A percentile compares a stretch with the other conserved stretches of the same genome.
phyloP scores from a whole-genome alignment of 73 alveolate genomes.

The Paraurostyla sp. region DNA sequence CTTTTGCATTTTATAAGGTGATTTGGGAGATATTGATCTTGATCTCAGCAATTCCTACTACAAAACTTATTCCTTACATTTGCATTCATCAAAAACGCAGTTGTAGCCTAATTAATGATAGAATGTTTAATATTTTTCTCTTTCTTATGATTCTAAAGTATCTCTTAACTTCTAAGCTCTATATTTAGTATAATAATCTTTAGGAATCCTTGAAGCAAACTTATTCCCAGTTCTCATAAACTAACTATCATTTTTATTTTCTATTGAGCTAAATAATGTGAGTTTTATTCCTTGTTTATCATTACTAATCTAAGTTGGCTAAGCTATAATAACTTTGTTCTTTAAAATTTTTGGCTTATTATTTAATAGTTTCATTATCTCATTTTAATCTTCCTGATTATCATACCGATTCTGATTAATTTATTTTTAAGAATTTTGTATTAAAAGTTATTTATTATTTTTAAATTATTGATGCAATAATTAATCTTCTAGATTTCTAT shows the following conservation, averaged over 20 bases:
- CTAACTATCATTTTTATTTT: neutral
- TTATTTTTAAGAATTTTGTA: neutral
- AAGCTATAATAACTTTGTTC: neutral
- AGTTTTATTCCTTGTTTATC: neutral
- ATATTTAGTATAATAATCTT: neutral
- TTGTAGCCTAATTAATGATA: slow-evolving; percentile 10
- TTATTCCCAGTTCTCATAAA: neutral
- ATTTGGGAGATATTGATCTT: neutral
- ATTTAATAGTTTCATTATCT: neutral
- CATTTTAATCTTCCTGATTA: neutral
- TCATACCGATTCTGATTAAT: neutral
- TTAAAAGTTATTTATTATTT: neutral
- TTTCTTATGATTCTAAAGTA: slow-evolving; percentile 18
- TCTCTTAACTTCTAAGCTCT: slow-evolving; percentile 29
- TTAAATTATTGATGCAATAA: neutral
- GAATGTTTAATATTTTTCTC: neutral
- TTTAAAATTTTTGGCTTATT: neutral
- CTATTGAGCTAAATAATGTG: slow-evolving; percentile 15
- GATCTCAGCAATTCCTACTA: neutral
- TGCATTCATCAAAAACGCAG: slow-evolving; percentile 15
- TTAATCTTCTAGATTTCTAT: too few species aligned
- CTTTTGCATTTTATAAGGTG: neutral
- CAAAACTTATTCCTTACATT: neutral
- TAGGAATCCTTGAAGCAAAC: neutral
- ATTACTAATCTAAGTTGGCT: neutral